Evolutionary conservation across 192 early-diverging fungal genomes (phyloP).

Genomic region (Rhizophlyctis rosea): DNA sequence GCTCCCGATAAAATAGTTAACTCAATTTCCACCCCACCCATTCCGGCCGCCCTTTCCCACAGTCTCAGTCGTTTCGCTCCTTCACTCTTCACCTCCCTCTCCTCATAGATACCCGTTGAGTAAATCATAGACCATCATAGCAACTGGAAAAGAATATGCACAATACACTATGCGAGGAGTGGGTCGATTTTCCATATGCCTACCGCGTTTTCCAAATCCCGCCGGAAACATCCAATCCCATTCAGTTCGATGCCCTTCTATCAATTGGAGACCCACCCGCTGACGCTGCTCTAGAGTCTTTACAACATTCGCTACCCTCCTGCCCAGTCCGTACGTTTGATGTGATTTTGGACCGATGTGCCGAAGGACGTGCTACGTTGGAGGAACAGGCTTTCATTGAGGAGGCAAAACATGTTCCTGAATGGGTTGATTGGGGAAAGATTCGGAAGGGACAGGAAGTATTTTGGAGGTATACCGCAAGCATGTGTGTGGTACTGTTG

Average conservation of each 20-base stretch:
- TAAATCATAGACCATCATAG: too few relatives aligned
- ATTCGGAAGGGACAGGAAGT: conserved; percentile 20
- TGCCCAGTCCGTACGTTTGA: not conserved
- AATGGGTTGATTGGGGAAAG: conserved; percentile 24
- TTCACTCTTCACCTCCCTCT: too few relatives aligned
- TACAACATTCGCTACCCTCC: not conserved
- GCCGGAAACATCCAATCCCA: not conserved
- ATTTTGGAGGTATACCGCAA: conserved; percentile 18
- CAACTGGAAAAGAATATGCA: too few relatives aligned
- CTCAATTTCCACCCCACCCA: too few relatives aligned
- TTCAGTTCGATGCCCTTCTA: not conserved
- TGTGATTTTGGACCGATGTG: not conserved
- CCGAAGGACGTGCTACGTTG: not conserved
- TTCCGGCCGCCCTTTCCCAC: too few relatives aligned
- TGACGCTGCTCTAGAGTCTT: not conserved
- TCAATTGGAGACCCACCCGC: conserved; percentile 10
- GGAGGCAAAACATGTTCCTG: conserved; percentile 16
- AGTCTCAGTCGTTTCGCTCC: too few relatives aligned
- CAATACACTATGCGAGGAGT: too few relatives aligned
- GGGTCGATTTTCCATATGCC: too few relatives aligned
- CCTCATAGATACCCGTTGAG: too few relatives aligned
- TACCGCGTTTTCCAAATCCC: not conserved
- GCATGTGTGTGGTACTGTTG: conserved; percentile 16
- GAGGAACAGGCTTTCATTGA: conserved; percentile 9
- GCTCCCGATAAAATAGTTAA: too few relatives aligned